Evolutionary conservation across 2,329 filamentous ascomycete genomes (phyloP).

Genomic region (Mollisiaceae sp.): DNA sequence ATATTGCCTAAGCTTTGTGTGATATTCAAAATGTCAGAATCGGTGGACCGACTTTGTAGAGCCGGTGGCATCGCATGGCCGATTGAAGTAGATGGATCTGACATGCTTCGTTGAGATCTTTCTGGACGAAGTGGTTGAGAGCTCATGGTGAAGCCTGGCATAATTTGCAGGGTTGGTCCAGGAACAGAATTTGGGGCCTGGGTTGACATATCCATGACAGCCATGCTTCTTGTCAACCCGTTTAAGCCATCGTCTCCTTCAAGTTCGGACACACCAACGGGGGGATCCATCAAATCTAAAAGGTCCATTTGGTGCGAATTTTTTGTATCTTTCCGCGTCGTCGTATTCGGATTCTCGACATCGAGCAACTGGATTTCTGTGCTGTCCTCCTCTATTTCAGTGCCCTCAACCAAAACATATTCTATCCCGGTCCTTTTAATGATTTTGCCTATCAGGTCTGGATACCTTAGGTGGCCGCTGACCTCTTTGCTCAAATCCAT

Average conservation of each 20-base stretch:
- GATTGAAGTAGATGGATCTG: slow-evolving; percentile 5
- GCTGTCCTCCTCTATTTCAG: slow-evolving; percentile 41
- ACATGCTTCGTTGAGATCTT: neutral
- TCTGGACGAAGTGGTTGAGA: neutral
- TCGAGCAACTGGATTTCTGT: slow-evolving; percentile 25
- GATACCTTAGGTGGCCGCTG: slow-evolving; percentile 72
- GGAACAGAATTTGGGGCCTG: neutral
- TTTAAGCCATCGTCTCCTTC: slow-evolving; percentile 13
- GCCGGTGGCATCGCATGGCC: neutral
- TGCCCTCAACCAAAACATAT: slow-evolving; percentile 56
- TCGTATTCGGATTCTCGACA: slow-evolving; percentile 9
- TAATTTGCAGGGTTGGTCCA: neutral
- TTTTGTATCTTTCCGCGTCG: neutral
- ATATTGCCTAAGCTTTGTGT: slow-evolving; percentile 16
- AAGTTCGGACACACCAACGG: neutral
- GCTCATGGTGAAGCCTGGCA: neutral
- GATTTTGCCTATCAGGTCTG: slow-evolving; percentile 68
- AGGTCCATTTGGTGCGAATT: slow-evolving; percentile 8
- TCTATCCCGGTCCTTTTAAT: slow-evolving; percentile 70
- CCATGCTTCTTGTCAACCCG: slow-evolving; percentile 13
- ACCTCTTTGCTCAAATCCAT: slow-evolving; percentile 64
- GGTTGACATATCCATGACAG: slow-evolving; percentile 11
- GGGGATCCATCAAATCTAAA: slow-evolving; percentile 9
- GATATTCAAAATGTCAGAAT: slow-evolving; percentile 15
- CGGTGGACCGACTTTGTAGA: slow-evolving; percentile 7